Evolutionary conservation across 176 grass and related monocot genomes (phyloP), one percentile per base, ranked within the genome.

Genomic region (Cocos nucifera): DNA sequence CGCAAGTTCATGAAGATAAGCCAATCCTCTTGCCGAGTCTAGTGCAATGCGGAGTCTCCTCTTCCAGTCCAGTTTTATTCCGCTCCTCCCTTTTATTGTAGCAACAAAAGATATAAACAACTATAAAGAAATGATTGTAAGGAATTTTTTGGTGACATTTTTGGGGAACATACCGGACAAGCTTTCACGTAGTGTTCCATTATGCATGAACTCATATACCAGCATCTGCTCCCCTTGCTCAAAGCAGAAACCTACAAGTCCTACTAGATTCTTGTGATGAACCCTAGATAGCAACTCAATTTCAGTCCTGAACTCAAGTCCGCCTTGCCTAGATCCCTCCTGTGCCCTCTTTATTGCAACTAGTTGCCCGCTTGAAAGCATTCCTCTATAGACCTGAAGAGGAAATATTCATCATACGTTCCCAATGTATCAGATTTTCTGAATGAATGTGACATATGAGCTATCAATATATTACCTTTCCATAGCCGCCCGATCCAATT

Each of bases 401-500:
- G 7, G 7, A 56, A 56, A 1, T 30, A 51, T 70, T 65, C 65
- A 4, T 12, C 35, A 73, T 63, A 57, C 12, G 62, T 78, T 3
- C 51, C 7, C 19, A 67, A 24, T 59, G 24, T 39, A 12, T 39
- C 22, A 1, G 17, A 16, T 73, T 19, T 65, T 77, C 51, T 62
- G 39, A 56, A 39, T 17, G 10, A 72, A 14, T 22, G 30, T 26
- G 15, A 20, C 9, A 69, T 19, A 26, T 55, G 25, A 65, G 20
- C 66, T 83, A 89, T 44, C 35, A 44, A 44, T 1, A 44, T 44
- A 44, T 44, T 44, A 44, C 86, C 81, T 89, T 89, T 56, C 86
- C 86, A 64, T 89, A 89, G 52, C 81, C 86, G 54, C 86, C 86
- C 5, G 86, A 84, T 58, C 86, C 86, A 62, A 89, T 84, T 72